A percentile compares a stretch with the other conserved stretches of the same genome.
Conservation (phyloP, 1,139 yeast species). For the Candida neerlandica region DNA sequence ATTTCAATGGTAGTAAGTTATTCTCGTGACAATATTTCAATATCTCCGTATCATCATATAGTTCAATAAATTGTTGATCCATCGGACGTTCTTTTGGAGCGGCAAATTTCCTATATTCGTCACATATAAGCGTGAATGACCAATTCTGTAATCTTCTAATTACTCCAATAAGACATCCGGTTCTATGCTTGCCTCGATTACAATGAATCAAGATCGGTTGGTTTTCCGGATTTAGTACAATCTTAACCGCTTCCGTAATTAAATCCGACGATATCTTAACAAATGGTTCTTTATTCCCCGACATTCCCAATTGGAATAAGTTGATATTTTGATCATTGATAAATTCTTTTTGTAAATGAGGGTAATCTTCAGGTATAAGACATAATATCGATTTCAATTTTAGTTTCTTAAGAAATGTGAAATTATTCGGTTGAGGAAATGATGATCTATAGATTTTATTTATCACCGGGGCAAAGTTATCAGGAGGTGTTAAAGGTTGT, state of each 20-base stretch:
- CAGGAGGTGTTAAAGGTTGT: conserved; percentile 67
- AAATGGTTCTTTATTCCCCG: conserved; percentile 95
- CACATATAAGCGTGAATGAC: conserved; percentile 92
- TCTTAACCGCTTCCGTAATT: conserved; percentile 78
- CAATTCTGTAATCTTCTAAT: conserved; percentile 84
- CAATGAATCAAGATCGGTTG: conserved; percentile 94
- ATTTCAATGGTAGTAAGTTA: conserved; percentile 65
- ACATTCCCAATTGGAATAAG: conserved; percentile 86
- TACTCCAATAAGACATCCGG: conserved; percentile 95
- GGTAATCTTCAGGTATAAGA: conserved; percentile 89
- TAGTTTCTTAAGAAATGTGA: conserved; percentile 63
- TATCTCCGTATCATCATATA: conserved; percentile 71
- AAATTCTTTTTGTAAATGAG: conserved; percentile 70
- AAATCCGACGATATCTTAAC: conserved; percentile 79
- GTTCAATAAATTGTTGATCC: conserved; percentile 93
- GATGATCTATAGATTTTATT: conserved; percentile 83
- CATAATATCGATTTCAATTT: conserved; percentile 76
- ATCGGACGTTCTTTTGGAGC: conserved; percentile 93
- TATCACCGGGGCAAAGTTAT: conserved; percentile 85
- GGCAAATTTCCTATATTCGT: conserved; percentile 91
- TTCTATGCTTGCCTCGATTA: conserved; percentile 93
- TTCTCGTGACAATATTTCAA: conserved; percentile 52
- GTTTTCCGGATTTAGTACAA: conserved; percentile 78
- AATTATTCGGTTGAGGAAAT: conserved; percentile 85
- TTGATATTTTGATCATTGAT: conserved; percentile 60